These are phyloP conservation scores for Malassezia caprae DNA, from an alignment of 1,284 basidiomycete species.

Conservation along the genomic window DNA sequence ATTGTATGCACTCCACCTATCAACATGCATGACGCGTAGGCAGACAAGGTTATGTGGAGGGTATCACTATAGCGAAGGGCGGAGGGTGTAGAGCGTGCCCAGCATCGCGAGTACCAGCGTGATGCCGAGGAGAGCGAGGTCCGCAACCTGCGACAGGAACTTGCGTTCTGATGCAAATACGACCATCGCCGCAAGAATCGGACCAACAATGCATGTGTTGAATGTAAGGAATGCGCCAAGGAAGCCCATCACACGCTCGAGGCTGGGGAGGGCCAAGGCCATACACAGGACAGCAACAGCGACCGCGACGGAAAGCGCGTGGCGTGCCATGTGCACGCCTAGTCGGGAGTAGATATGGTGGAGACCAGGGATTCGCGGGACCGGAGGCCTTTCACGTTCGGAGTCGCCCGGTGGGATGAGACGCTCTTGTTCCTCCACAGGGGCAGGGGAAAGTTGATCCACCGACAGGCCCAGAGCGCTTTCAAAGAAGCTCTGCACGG, in stretches of 20 bases:
- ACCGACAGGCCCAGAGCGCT: not conserved
- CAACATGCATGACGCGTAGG: not conserved
- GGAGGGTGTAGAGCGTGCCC: conserved; percentile 22
- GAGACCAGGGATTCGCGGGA: not conserved
- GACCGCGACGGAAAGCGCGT: conserved; percentile 14
- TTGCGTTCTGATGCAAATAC: conserved; percentile 20
- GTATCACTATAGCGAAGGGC: not conserved
- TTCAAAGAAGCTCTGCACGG: conserved; percentile 49
- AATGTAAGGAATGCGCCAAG: conserved; percentile 76
- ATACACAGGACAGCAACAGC: conserved; percentile 29
- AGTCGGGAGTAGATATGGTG: not conserved
- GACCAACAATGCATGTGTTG: conserved; percentile 51
- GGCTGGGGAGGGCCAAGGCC: conserved; percentile 61
- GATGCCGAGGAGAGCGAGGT: conserved; percentile 24
- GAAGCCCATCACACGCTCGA: conserved; percentile 80
- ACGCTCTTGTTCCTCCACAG: not conserved
- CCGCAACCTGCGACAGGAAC: not conserved
- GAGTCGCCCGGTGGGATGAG: conserved; percentile 14
- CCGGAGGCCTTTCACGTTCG: not conserved
- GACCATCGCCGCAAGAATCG: conserved; percentile 30
- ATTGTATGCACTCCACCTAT: not conserved
- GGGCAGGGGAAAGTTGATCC: not conserved
- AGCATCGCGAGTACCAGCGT: conserved; percentile 28
- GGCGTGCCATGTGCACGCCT: not conserved
- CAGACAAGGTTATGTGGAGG: not conserved